These are phyloP conservation scores for Sequoiadendron giganteum DNA, from an alignment of 75 land plant genomes.

Conservation along the genomic window DNA sequence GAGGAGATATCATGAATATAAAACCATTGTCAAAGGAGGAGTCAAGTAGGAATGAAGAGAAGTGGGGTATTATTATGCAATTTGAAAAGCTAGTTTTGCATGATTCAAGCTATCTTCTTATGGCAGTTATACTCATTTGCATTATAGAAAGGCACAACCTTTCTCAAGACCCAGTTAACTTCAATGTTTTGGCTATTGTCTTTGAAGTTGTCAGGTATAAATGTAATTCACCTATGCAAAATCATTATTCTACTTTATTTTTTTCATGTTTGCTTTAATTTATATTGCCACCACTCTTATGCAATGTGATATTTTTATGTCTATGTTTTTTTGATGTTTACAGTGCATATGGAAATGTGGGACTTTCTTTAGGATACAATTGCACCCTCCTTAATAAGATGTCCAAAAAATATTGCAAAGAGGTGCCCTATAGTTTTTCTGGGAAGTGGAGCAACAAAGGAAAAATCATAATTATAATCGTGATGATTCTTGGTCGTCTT, in stretches of 20 bases:
- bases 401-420: constrained; percentile 7
- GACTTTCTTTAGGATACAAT: constrained; percentile 44
- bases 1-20: not conserved
- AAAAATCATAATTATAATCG: constrained; percentile 26
- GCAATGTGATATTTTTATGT: not conserved
- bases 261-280: too few relatives aligned
- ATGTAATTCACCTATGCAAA: not conserved
- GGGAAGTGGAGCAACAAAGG: constrained; percentile 42
- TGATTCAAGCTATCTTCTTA: constrained; percentile 32
- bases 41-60: not conserved
- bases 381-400: constrained; percentile 9
- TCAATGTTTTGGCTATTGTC: constrained; percentile 55
- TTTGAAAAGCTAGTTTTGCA: not conserved
- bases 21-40: not conserved
- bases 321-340: not conserved
- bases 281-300: too few relatives aligned
- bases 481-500: constrained; percentile 36
- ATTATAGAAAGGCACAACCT: constrained; percentile 51
- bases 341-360: constrained; percentile 59
- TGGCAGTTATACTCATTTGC: constrained; percentile 59
- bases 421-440: constrained; percentile 36
- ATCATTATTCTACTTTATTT: too few relatives aligned
- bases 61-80: not conserved
- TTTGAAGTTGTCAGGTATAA: constrained; percentile 74
- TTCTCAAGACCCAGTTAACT: constrained; percentile 74